Conservation (phyloP, 805 yeast species). For the Candida loeiensis region DNA sequence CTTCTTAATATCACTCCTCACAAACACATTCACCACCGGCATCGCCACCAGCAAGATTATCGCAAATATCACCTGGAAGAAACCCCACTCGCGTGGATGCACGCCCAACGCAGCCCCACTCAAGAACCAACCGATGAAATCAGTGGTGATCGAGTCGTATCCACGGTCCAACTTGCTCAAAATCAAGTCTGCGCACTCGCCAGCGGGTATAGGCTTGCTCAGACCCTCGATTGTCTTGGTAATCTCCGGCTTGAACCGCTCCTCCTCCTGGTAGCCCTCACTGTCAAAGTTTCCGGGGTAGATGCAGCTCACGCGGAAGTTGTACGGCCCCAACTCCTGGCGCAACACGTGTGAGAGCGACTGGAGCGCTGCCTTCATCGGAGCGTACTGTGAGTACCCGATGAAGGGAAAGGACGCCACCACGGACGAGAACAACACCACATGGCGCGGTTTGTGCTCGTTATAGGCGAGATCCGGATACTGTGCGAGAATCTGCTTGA, state of each 20-base stretch:
- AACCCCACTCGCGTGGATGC: slow-evolving; percentile 59
- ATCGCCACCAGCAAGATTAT: slow-evolving; percentile 40
- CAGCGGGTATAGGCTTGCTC: slow-evolving; percentile 64
- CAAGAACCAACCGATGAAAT: slow-evolving; percentile 78
- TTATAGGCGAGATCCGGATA: slow-evolving; percentile 8
- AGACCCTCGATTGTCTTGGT: slow-evolving; percentile 84
- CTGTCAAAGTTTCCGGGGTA: slow-evolving; percentile 88
- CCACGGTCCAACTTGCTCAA: slow-evolving; percentile 58
- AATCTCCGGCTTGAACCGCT: slow-evolving; percentile 78
- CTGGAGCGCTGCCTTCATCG: slow-evolving; percentile 78
- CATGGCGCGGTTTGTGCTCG: slow-evolving; percentile 47
- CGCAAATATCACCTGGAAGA: slow-evolving; percentile 40
- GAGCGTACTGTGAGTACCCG: slow-evolving; percentile 90
- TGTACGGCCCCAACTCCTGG: slow-evolving; percentile 71
- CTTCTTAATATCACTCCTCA: slow-evolving; percentile 48
- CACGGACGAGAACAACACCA: slow-evolving; percentile 64
- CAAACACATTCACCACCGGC: slow-evolving; percentile 52
- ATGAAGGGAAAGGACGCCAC: slow-evolving; percentile 83
- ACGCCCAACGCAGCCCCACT: slow-evolving; percentile 65
- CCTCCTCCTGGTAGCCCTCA: slow-evolving; percentile 83
- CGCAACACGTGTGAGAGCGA: slow-evolving; percentile 72
- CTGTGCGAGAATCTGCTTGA: slow-evolving; percentile 34
- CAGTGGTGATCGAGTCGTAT: slow-evolving; percentile 73
- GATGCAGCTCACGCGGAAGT: slow-evolving; percentile 67
- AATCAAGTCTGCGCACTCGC: slow-evolving; percentile 60